Evolutionary conservation across 2,329 filamentous ascomycete species (phyloP), one percentile per base, ranked within the genome.

Genomic region (Xylariaceae sp.): DNA sequence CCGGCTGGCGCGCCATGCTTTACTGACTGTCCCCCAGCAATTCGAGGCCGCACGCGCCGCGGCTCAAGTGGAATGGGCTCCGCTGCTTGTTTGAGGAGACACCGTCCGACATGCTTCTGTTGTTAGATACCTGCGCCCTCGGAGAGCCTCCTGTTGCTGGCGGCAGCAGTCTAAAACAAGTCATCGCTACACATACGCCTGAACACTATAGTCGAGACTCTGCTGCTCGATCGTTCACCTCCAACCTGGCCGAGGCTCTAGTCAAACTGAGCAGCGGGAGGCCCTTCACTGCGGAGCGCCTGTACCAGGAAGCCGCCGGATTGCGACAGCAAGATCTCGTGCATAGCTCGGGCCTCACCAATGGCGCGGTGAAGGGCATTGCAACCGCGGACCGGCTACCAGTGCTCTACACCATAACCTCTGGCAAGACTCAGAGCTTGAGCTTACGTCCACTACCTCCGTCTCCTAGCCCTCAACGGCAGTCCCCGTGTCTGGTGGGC

Each of bases 21-120:
- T 55, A 59, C 63, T 70, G 52, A 70, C 50, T 43, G 36, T 22
- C 28, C 46, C 29, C 32, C 52, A 80, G 77, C 58, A 74, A 75
- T 55, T 42, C 65, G 28, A 64, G 67, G 29, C 68, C 73, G 40
- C 70, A 77, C 49, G 67, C 75, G n/a, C 63, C 73, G 19, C 76
- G 69, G 53, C 58, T 81, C 18, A 78, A 72, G 46, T 81, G 77
- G 76, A 68, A 72, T 43, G 71, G 71, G n/a, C 65, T 81, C 2
- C 69, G 73, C 36, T 77, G 70, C 48, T 56, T 79, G 12, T 67
- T 81, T 32, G 75, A 80, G 42, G 75, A 80, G 51, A 68, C 72
- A 2, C 69, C 71, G 40, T 77, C 75, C 4, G 77, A 81, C 51
- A 73, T 80, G 22, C 62, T 81, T 11, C 57, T 81, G 5, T 56